Conservation (phyloP, 306 rosid genomes). For the Cyclanthera cordifolia region DNA sequence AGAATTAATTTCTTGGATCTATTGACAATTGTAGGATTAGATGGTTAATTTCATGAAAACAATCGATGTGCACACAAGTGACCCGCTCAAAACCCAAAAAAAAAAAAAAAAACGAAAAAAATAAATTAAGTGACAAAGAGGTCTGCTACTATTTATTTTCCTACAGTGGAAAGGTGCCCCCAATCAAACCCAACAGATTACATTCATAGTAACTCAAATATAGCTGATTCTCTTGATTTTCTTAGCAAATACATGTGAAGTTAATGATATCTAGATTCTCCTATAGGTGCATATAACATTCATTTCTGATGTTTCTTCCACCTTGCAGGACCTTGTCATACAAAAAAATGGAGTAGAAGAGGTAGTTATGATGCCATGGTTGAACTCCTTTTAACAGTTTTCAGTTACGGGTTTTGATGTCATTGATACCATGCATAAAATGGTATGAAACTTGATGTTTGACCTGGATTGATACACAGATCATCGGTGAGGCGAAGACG, state of each 20-base stretch:
- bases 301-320: conserved; percentile 15
- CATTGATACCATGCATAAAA: neutral
- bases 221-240: too few relatives aligned
- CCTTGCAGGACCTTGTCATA: conserved; percentile 45
- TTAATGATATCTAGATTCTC: neutral
- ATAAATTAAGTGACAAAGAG: neutral
- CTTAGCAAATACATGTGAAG: too few relatives aligned
- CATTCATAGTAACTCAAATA: neutral
- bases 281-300: neutral
- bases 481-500: conserved; percentile 33
- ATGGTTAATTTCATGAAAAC: too few relatives aligned
- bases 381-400: neutral
- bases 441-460: neutral
- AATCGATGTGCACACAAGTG: too few relatives aligned
- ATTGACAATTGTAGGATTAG: too few relatives aligned
- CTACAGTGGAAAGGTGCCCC: neutral
- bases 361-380: conserved; percentile 28
- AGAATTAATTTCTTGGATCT: too few relatives aligned
- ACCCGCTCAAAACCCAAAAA: too few relatives aligned
- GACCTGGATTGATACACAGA: conserved; percentile 33
- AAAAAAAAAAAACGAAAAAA: too few relatives aligned
- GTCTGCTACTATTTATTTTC: neutral
- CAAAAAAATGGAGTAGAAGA: conserved; percentile 36
- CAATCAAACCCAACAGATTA: neutral
- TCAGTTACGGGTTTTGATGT: neutral